Evolutionary conservation across 2,329 filamentous ascomycete species (phyloP).

Genomic region (Diaporthe sp.): DNA sequence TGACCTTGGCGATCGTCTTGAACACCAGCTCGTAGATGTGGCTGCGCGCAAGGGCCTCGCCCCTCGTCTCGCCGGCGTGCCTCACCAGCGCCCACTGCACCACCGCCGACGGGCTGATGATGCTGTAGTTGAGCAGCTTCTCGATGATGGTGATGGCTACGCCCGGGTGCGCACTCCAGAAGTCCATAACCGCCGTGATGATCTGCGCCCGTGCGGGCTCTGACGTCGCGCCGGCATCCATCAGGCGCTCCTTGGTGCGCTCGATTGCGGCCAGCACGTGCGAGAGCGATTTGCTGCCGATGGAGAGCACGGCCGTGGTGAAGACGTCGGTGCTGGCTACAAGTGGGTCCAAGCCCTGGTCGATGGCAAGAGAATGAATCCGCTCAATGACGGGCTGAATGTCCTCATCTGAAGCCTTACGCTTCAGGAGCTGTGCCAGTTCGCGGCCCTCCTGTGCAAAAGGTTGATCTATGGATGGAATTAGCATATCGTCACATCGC

Average conservation of each 20-base stretch:
- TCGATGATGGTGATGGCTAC: slow-evolving; percentile 94
- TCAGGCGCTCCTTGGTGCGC: slow-evolving; percentile 88
- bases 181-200: slow-evolving; percentile 88
- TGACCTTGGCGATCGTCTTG: slow-evolving; percentile 91
- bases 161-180: slow-evolving; percentile 94
- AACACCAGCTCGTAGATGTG: slow-evolving; percentile 92
- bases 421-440: slow-evolving; percentile 82
- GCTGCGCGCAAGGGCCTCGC: slow-evolving; percentile 77
- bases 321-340: slow-evolving; percentile 94
- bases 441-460: slow-evolving; percentile 89
- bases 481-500: slow-evolving; percentile 66
- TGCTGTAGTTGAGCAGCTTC: slow-evolving; percentile 97
- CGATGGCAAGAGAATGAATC: slow-evolving; percentile 84
- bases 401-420: slow-evolving; percentile 88
- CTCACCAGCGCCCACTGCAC: slow-evolving; percentile 87
- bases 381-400: slow-evolving; percentile 85
- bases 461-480: slow-evolving; percentile 72
- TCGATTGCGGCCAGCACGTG: slow-evolving; percentile 97
- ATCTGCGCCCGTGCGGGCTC: slow-evolving; percentile 87
- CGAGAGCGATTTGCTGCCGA: slow-evolving; percentile 95
- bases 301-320: slow-evolving; percentile 91
- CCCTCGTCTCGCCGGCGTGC: slow-evolving; percentile 65
- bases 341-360: slow-evolving; percentile 81
- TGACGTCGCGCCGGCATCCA: slow-evolving; percentile 82
- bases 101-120: slow-evolving; percentile 87